These are phyloP conservation scores for Boletus vermiculosoides DNA, from an alignment of 768 basidiomycete species.

Conservation along the genomic window DNA sequence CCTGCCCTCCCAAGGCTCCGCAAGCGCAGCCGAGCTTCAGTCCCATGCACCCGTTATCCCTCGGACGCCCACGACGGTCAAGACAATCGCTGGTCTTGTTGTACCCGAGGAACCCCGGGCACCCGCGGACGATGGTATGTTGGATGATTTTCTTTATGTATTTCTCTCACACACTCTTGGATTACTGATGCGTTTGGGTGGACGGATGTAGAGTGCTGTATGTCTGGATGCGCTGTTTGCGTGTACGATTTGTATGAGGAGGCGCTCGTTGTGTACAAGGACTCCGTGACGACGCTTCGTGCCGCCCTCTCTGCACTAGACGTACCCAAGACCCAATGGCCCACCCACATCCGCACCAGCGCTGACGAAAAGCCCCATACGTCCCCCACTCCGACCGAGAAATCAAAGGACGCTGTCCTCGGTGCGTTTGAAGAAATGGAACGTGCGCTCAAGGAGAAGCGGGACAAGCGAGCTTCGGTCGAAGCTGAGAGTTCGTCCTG, in stretches of 20 bases:
- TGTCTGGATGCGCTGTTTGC: constrained; percentile 93
- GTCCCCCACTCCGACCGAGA: not conserved
- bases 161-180: not conserved
- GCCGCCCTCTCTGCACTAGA: constrained; percentile 43
- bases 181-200: not conserved
- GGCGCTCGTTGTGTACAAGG: constrained; percentile 59
- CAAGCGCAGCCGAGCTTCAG: not conserved
- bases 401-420: constrained; percentile 39
- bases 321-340: constrained; percentile 68
- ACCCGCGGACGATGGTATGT: constrained; percentile 56
- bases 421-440: constrained; percentile 77
- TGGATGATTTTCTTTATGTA: not conserved
- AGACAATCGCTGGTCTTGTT: constrained; percentile 29
- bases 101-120: constrained; percentile 62
- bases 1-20: constrained; percentile 15
- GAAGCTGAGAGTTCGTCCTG: constrained; percentile 39
- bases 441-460: constrained; percentile 50
- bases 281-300: constrained; percentile 51
- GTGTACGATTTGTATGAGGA: constrained; percentile 88
- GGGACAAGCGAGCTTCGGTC: constrained; percentile 29
- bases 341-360: constrained; percentile 41
- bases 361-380: not conserved
- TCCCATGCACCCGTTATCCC: not conserved
- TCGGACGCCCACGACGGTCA: not conserved
- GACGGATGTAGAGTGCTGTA: constrained; percentile 85